Evolutionary conservation across 2,329 filamentous ascomycete species (phyloP).

Genomic region (Diatrype stigma): DNA sequence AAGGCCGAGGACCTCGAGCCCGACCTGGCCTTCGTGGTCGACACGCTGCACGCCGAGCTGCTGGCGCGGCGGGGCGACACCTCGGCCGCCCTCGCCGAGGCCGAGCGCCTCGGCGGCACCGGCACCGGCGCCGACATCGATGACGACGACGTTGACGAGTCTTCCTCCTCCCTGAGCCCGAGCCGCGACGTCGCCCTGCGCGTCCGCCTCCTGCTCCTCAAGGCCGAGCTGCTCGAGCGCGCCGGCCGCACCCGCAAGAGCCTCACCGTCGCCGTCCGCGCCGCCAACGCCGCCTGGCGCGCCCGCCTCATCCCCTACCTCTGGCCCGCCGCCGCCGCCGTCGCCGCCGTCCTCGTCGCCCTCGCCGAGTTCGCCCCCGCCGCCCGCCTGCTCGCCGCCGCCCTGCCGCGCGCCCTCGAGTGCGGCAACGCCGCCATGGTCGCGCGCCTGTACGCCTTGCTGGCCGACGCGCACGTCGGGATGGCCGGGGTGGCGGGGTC

Average conservation of each 20-base stretch:
- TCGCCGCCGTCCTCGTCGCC: conserved; percentile 66
- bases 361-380: conserved; percentile 69
- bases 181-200: conserved; percentile 61
- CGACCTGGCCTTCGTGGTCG: conserved; percentile 47
- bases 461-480: conserved; percentile 77
- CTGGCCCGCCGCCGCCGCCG: conserved; percentile 65
- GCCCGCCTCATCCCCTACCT: conserved; percentile 64
- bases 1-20: conserved; percentile 48
- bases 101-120: conserved; percentile 41
- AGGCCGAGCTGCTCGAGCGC: conserved; percentile 65
- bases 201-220: conserved; percentile 67
- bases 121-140: no score
- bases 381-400: conserved; percentile 57
- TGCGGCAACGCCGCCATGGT: conserved; percentile 58
- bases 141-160: no score
- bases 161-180: conserved; percentile 41
- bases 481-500: conserved; percentile 54
- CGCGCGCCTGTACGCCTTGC: conserved; percentile 63
- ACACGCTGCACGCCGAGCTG: conserved; percentile 49
- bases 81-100: conserved; percentile 42
- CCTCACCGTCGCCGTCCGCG: conserved; percentile 72
- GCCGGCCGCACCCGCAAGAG: conserved; percentile 67
- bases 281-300: conserved; percentile 68
- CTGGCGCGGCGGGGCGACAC: conserved; percentile 45
- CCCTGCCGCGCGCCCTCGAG: conserved; percentile 75